Conservation (phyloP, 2,329 filamentous ascomycete species). For the Fusarium penzigii region DNA sequence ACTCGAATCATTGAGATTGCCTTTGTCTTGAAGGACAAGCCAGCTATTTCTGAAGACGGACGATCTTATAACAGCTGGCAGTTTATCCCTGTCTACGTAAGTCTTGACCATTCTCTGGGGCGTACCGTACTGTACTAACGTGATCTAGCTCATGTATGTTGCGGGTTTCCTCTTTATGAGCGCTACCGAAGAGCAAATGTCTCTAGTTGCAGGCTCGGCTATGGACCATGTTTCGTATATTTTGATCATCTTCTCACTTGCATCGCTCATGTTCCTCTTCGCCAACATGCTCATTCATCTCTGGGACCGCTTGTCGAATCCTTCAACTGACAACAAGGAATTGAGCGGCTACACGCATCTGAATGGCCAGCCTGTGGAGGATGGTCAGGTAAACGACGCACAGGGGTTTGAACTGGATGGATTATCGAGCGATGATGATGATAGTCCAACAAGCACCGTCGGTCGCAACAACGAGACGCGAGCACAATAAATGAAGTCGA, state of each 20-base stretch:
- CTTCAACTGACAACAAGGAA: constrained; percentile 37
- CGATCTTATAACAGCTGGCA: constrained; percentile 66
- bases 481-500: background rate
- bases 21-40: constrained; percentile 78
- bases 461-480: constrained; percentile 35
- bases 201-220: constrained; percentile 68
- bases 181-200: constrained; percentile 95
- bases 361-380: constrained; percentile 43
- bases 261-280: constrained; percentile 90
- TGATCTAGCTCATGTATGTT: constrained; percentile 75
- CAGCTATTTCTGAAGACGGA: constrained; percentile 65
- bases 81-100: constrained; percentile 55
- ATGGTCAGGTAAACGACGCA: constrained; percentile 70
- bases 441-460: constrained; percentile 36
- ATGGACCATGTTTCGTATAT: constrained; percentile 92
- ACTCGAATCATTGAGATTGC: constrained; percentile 87
- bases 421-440: constrained; percentile 75
- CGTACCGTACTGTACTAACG: background rate
- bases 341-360: constrained; percentile 35
- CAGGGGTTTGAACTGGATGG: constrained; percentile 94
- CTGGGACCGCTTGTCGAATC: constrained; percentile 66
- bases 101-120: constrained; percentile 35
- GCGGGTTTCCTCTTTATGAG: constrained; percentile 97
- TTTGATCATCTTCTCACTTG: constrained; percentile 85
- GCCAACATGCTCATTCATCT: constrained; percentile 82